Percentiles rank a stretch among this genome's conserved stretches.
Conservation (phyloP, 208 protist genomes). For the Lotmaria passim region DNA sequence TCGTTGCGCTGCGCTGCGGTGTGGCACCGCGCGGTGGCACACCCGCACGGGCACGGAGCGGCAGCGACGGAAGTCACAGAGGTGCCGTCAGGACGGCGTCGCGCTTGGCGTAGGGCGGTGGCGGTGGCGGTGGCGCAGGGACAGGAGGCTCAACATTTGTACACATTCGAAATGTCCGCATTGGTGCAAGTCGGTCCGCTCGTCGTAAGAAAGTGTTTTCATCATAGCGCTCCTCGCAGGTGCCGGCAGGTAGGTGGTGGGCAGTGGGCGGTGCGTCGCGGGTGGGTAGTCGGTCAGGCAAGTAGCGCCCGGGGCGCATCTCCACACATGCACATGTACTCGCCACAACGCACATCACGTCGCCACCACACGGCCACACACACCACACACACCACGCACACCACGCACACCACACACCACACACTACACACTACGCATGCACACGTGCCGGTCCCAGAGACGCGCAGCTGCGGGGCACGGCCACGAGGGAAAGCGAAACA, state of each 20-base stretch:
- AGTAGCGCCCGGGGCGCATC: no score
- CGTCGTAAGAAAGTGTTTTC: slow-evolving; percentile 39
- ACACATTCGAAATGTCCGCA: slow-evolving; percentile 42
- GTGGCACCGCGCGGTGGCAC: neutral
- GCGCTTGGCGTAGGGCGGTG: neutral
- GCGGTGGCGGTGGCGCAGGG: neutral
- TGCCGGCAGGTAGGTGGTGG: neutral
- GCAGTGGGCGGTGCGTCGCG: no score
- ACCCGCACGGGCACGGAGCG: neutral
- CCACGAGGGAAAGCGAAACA: neutral
- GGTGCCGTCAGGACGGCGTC: no score
- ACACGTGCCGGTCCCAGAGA: no score
- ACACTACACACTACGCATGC: neutral
- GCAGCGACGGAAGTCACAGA: neutral
- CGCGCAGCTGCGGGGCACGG: no score
- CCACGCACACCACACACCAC: no score
- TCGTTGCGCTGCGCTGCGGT: neutral
- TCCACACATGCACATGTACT: neutral
- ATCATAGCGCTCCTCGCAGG: slow-evolving; percentile 24
- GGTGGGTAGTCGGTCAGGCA: no score
- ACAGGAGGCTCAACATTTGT: slow-evolving; percentile 37
- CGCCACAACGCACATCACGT: no score
- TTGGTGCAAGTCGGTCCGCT: slow-evolving; percentile 34
- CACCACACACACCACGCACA: no score
- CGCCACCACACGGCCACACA: no score